Base-by-base conservation (phyloP, 441 rosid genomes). In the Brassica hybrid region DNA sequence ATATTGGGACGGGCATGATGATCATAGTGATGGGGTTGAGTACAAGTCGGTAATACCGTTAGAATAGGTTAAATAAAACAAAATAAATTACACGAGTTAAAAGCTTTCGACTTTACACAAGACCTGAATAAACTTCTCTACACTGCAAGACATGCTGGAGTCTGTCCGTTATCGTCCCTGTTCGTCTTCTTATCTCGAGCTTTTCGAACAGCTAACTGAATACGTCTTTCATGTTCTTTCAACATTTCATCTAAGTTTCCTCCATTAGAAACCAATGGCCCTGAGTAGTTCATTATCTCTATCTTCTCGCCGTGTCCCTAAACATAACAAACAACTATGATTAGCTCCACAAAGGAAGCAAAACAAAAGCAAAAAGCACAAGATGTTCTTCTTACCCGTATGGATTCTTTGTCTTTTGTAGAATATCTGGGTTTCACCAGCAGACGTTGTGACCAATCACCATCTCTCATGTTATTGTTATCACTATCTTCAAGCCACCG, bases 201-300 rank as follows among this genome's bases (percentile, higher is more conserved):
- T 52, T 52, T 52, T 52, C 57, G 57, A 52, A 52, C 57, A 52
- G 57, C 57, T 52, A 52, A 52, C 57, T 52, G 57, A 52, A 52
- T 52, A 19, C 9, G 19, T 52, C 57, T 14, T 52, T 52, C 57
- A 52, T 52, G 57, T 16, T 52, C 57, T 52, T 52, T 52, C 57
- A 52, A 14, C 57, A 52, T 52, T 6, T 52, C 57, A 52, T 52
- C 57, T 7, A 52, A 52, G 57, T 52, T 52, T 52, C 57, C 57
- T 6, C 57, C 57, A 14, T 52, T 52, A 52, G 57, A 52, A 52
- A 52, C 57, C 57, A 52, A 52, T 7, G 57, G 57, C 9, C 57
- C 57, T 52, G 57, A 52, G 57, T 52, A 52, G 57, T 52, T 52
- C 57, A 52, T 52, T 14, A 10, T 52, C 19, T 16, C 57, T 14